A percentile compares a stretch with the other conserved stretches of the same genome.
These are phyloP conservation scores for Kwoniella dendrophila DNA, from an alignment of 768 basidiomycete species.

Conservation along the genomic window DNA sequence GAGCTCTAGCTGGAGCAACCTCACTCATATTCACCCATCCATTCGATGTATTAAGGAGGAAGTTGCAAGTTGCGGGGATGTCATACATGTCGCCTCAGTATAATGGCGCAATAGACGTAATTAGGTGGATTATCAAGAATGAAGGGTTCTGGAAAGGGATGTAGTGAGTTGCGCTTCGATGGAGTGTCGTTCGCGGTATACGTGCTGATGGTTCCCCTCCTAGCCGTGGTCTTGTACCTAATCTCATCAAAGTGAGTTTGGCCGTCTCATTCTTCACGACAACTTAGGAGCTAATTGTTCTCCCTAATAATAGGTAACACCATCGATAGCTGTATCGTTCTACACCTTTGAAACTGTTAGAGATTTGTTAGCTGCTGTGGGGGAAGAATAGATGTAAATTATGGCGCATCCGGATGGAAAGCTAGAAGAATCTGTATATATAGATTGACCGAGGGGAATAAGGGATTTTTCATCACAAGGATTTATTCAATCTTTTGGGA, in stretches of 20 bases:
- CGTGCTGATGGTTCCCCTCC: neutral
- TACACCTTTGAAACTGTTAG: conserved; percentile 53
- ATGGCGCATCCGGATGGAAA: neutral
- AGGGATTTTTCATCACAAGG: no score
- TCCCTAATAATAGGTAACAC: conserved; percentile 29
- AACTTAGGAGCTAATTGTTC: neutral
- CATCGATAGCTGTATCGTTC: conserved; percentile 53
- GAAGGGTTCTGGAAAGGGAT: conserved; percentile 65
- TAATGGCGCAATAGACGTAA: conserved; percentile 76
- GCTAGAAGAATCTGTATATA: neutral
- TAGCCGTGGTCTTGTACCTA: conserved; percentile 51
- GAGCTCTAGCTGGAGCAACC: conserved; percentile 82
- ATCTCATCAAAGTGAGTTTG: conserved; percentile 49
- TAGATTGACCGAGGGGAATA: neutral
- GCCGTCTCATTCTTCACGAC: neutral
- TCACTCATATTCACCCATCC: conserved; percentile 95
- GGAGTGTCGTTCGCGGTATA: neutral
- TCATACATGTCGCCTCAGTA: conserved; percentile 65
- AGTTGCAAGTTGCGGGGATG: conserved; percentile 70
- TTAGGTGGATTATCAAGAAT: conserved; percentile 66
- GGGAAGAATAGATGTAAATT: neutral
- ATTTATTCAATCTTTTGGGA: no score
- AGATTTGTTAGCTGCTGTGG: conserved; percentile 29
- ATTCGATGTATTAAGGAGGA: conserved; percentile 88
- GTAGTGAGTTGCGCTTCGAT: conserved; percentile 44